A percentile compares a stretch with the other conserved stretches of the same genome.
phyloP scores from a whole-genome alignment of 768 basidiomycete genomes.

The Tylopilus felleus region DNA sequence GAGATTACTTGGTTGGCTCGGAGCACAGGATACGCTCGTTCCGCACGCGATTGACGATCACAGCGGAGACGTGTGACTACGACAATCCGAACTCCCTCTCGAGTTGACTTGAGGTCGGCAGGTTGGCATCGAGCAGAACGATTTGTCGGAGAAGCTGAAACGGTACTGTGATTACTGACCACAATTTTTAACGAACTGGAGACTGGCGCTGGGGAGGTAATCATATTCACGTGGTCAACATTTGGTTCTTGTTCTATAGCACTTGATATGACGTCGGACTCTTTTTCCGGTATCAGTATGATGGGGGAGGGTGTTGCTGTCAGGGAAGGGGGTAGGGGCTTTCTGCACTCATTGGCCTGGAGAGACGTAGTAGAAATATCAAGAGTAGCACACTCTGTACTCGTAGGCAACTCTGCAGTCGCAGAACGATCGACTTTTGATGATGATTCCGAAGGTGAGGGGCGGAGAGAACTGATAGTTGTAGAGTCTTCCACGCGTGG shows the following conservation, averaged over 20 bases:
- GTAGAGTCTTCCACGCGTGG: conserved; percentile 13
- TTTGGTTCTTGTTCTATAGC: conserved; percentile 4
- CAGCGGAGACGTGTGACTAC: conserved; percentile 58
- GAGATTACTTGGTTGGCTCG: conserved; percentile 53
- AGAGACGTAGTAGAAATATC: conserved; percentile 7
- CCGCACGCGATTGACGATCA: conserved; percentile 59
- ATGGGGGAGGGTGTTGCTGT: conserved; percentile 12
- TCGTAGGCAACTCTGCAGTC: conserved; percentile 4
- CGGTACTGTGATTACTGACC: conserved; percentile 27
- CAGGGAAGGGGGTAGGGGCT: conserved; percentile 9
- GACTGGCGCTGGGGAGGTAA: conserved; percentile 7
- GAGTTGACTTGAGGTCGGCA: conserved; percentile 37
- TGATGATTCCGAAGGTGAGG: conserved; percentile 4
- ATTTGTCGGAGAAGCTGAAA: conserved; percentile 7
- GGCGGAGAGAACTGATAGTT: conserved; percentile 1
- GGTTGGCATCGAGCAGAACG: conserved; percentile 12
- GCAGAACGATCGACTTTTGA: conserved; percentile 3
- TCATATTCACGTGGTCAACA: conserved; percentile 9
- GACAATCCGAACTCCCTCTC: conserved; percentile 61
- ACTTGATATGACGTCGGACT: conserved; percentile 10
- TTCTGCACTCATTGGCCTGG: conserved; percentile 3
- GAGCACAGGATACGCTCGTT: conserved; percentile 62
- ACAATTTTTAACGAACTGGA: conserved; percentile 24
- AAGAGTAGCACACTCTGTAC: conserved; percentile 10
- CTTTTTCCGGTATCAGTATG: conserved; percentile 15